Conservation (phyloP, 768 basidiomycete species). For the Cystobasidium onofrii region DNA sequence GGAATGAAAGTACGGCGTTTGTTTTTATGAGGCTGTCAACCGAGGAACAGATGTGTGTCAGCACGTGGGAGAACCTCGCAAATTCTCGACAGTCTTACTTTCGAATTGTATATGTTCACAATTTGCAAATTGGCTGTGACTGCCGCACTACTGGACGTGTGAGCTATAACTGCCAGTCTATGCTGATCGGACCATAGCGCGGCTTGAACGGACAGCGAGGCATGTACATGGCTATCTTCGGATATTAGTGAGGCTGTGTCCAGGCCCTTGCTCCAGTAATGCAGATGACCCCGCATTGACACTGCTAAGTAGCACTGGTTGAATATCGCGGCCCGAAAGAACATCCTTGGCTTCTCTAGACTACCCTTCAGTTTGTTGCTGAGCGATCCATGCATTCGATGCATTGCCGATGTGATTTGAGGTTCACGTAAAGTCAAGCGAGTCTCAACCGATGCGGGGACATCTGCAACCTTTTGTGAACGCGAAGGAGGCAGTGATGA, state of each 20-base stretch:
- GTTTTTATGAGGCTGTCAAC: not conserved
- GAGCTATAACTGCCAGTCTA: not conserved
- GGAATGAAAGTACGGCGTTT: not conserved
- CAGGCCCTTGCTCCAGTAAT: not conserved
- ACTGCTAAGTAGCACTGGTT: not conserved
- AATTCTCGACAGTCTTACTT: not conserved
- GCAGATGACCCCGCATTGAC: slow-evolving; percentile 8
- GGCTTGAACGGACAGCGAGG: not conserved
- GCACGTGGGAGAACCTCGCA: not conserved
- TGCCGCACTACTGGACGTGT: not conserved
- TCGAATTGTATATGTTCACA: not conserved
- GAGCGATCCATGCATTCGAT: not conserved
- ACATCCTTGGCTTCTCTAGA: not conserved
- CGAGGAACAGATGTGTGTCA: not conserved
- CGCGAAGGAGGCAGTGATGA: not conserved
- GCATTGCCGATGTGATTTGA: not conserved
- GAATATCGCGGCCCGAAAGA: not conserved
- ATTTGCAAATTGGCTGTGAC: not conserved
- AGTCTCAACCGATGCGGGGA: not conserved
- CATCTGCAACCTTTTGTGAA: not conserved
- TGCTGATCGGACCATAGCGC: slow-evolving; percentile 8
- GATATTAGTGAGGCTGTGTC: not conserved
- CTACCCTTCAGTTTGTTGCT: not conserved
- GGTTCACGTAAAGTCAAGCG: not conserved
- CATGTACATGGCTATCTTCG: not conserved